A percentile compares a stretch with the other conserved stretches of the same genome.
Evolutionary conservation across 2,329 filamentous ascomycete species (phyloP).

Genomic region (Ustulina deusta): DNA sequence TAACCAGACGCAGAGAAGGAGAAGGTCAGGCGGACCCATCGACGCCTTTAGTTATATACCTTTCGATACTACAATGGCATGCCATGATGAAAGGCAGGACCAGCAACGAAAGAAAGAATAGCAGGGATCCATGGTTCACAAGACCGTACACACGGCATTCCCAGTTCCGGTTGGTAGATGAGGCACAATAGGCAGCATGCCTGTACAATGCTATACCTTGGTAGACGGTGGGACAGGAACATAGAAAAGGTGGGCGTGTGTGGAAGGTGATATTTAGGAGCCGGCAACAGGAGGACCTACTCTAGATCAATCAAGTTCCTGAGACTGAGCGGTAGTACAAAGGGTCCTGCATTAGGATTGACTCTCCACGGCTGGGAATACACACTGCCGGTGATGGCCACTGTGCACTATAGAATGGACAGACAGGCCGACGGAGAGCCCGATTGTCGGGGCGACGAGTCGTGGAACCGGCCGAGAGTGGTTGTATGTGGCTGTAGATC

Average conservation of each 20-base stretch:
- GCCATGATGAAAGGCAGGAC: not conserved
- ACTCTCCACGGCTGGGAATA: constrained; percentile 10
- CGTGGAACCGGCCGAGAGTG: not conserved
- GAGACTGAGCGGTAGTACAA: not conserved
- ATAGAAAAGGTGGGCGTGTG: constrained; percentile 10
- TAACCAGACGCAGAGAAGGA: not conserved
- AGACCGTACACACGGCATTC: constrained; percentile 15
- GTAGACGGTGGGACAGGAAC: constrained; percentile 2
- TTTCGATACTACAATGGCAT: not conserved
- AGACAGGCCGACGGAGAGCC: not conserved
- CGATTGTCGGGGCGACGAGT: constrained; percentile 16
- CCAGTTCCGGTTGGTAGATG: constrained; percentile 16
- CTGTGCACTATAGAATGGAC: not conserved
- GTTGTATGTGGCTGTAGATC: constrained; percentile 15
- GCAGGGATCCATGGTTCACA: constrained; percentile 7
- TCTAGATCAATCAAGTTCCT: constrained; percentile 8
- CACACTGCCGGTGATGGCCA: not conserved
- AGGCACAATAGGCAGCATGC: constrained; percentile 1
- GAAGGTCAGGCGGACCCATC: not conserved
- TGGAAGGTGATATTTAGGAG: constrained; percentile 14
- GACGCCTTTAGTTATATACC: constrained; percentile 19
- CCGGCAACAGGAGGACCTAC: not conserved
- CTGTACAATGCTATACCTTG: not conserved
- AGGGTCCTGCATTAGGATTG: constrained; percentile 13
- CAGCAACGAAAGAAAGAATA: not conserved